phyloP scores from a whole-genome alignment of 2,329 filamentous ascomycete genomes.

The Cladosporium sp. region DNA sequence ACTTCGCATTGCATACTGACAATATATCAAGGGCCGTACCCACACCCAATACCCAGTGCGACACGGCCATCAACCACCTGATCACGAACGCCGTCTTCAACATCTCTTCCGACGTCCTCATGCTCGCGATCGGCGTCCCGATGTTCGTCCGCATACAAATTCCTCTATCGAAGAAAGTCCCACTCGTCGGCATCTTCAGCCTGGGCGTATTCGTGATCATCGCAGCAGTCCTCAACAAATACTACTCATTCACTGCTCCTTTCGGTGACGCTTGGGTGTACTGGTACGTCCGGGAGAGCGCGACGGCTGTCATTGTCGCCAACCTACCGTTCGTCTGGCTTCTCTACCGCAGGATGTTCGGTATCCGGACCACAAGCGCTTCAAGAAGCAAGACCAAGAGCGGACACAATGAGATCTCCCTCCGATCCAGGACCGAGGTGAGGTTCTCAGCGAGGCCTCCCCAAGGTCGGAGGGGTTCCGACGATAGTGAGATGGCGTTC shows the following conservation, averaged over 20 bases:
- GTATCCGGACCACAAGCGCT: slow-evolving; percentile 4
- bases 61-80: slow-evolving; percentile 34
- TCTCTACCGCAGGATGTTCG: slow-evolving; percentile 41
- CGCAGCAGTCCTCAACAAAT: slow-evolving; percentile 58
- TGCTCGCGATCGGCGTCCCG: slow-evolving; percentile 42
- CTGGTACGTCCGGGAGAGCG: slow-evolving; percentile 59
- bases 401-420: neutral
- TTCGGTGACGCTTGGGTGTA: slow-evolving; percentile 55
- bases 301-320: slow-evolving; percentile 56
- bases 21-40: slow-evolving; percentile 19
- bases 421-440: slow-evolving; percentile 1
- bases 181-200: slow-evolving; percentile 53
- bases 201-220: slow-evolving; percentile 55
- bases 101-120: slow-evolving; percentile 43
- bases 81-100: slow-evolving; percentile 39
- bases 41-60: slow-evolving; percentile 37
- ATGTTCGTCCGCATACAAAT: slow-evolving; percentile 42
- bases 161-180: slow-evolving; percentile 47
- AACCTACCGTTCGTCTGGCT: slow-evolving; percentile 60
- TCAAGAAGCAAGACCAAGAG: slow-evolving; percentile 1
- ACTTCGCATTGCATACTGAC: neutral
- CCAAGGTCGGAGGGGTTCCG: neutral
- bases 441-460: neutral
- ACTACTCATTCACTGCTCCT: slow-evolving; percentile 57
- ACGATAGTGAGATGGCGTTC: neutral